These are phyloP conservation scores for Trichophyton rubrum DNA, from an alignment of 2,329 filamentous ascomycete genomes.

Conservation along the genomic window DNA sequence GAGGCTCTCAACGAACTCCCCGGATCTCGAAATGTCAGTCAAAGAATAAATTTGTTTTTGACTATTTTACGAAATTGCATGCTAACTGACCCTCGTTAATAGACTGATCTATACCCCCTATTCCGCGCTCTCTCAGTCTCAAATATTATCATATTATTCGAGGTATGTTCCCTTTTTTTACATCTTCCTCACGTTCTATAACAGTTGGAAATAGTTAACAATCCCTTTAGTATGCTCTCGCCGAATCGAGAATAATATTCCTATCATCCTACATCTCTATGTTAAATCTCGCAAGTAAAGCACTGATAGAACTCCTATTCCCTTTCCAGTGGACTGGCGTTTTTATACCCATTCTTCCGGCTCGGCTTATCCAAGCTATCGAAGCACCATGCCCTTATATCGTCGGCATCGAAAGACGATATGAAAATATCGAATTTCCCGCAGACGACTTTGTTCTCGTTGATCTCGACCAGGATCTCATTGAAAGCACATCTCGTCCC, in stretches of 20 bases:
- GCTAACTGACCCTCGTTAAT: conserved; percentile 8
- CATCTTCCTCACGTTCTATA: background rate
- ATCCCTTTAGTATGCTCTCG: conserved; percentile 55
- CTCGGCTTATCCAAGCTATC: conserved; percentile 73
- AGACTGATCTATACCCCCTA: conserved; percentile 78
- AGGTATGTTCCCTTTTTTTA: conserved; percentile 31
- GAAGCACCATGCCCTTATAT: conserved; percentile 96
- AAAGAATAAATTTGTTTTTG: background rate
- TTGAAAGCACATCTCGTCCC: conserved; percentile 73
- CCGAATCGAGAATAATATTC: conserved; percentile 91
- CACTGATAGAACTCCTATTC: conserved; percentile 74
- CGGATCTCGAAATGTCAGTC: conserved; percentile 58
- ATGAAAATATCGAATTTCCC: conserved; percentile 52
- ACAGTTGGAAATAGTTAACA: background rate
- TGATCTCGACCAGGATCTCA: conserved; percentile 80
- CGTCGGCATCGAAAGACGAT: conserved; percentile 85
- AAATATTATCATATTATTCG: conserved; percentile 84
- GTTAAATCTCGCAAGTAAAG: conserved; percentile 83
- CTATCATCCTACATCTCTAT: conserved; percentile 92
- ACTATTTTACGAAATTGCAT: background rate
- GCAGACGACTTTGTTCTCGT: conserved; percentile 94
- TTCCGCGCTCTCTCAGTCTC: conserved; percentile 83
- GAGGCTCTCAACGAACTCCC: conserved; percentile 89
- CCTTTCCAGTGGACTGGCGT: conserved; percentile 88
- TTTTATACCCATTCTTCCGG: conserved; percentile 82